Conservation (phyloP, 345 rosid species). For the Diplotaxis tenuifolia region DNA sequence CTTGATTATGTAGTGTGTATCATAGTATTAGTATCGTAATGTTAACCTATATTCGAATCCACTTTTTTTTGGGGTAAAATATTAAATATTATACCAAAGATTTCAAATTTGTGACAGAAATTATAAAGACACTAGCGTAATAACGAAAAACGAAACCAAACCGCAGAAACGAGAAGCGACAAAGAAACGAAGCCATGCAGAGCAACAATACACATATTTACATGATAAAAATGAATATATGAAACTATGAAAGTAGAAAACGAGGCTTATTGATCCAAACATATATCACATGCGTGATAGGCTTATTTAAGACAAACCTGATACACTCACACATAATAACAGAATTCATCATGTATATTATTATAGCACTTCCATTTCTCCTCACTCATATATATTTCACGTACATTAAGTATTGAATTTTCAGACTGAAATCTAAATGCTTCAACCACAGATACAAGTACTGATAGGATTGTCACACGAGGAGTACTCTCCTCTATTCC, state of each 20-base stretch:
- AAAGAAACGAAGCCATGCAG: too few species aligned
- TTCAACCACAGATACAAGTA: neutral
- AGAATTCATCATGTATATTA: neutral
- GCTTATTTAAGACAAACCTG: neutral
- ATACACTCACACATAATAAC: neutral
- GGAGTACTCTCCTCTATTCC: slow-evolving; percentile 6
- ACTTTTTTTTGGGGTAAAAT: too few species aligned
- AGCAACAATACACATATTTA: too few species aligned
- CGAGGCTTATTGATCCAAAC: neutral
- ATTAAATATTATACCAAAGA: too few species aligned
- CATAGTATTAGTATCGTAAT: too few species aligned
- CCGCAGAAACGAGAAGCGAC: too few species aligned
- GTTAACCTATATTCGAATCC: too few species aligned
- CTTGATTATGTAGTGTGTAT: too few species aligned
- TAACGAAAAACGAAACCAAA: too few species aligned
- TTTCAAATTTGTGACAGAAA: too few species aligned
- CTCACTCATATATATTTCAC: neutral
- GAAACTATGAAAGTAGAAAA: neutral
- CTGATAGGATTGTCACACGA: neutral
- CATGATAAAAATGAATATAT: neutral
- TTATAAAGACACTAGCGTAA: too few species aligned
- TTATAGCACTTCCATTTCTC: neutral
- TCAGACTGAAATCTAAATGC: neutral
- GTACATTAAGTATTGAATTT: neutral
- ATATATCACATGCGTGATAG: neutral